Evolutionary conservation across 257 asterid genomes (phyloP).

Genomic region (Striga asiatica): DNA sequence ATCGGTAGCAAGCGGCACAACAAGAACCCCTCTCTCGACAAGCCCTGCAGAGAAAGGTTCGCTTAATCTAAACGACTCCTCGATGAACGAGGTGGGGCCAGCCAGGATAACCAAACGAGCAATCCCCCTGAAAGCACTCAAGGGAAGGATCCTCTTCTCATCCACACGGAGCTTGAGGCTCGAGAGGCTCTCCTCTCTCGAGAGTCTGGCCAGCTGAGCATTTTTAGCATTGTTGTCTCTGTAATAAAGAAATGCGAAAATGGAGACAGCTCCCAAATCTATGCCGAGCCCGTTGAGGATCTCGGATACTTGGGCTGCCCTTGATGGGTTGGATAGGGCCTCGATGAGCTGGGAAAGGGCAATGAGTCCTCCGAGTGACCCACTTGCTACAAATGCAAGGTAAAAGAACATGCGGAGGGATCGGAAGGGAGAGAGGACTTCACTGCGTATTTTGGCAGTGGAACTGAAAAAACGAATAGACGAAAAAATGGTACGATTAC

Average conservation of each 20-base stretch:
- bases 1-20: constrained; percentile 75
- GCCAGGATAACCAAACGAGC: constrained; percentile 85
- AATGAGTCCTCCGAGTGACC: constrained; percentile 70
- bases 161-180: constrained; percentile 77
- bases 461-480: constrained; percentile 48
- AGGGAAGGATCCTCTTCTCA: constrained; percentile 49
- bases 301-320: constrained; percentile 54
- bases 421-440: constrained; percentile 88
- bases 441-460: constrained; percentile 75
- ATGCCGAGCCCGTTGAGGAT: constrained; percentile 63
- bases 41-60: constrained; percentile 64
- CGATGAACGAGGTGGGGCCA: constrained; percentile 67
- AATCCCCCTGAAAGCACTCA: constrained; percentile 75
- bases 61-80: constrained; percentile 57
- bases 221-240: constrained; percentile 66
- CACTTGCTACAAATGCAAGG: constrained; percentile 76
- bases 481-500: too few species aligned
- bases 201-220: constrained; percentile 68
- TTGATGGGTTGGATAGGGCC: constrained; percentile 62
- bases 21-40: constrained; percentile 74
- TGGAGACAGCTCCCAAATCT: constrained; percentile 61
- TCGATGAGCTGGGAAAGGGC: constrained; percentile 54
- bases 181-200: constrained; percentile 81
- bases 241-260: constrained; percentile 74
- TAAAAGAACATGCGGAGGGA: constrained; percentile 91